Base-by-base conservation (phyloP, 2,329 filamentous ascomycete species). In the Cercospora sp. region DNA sequence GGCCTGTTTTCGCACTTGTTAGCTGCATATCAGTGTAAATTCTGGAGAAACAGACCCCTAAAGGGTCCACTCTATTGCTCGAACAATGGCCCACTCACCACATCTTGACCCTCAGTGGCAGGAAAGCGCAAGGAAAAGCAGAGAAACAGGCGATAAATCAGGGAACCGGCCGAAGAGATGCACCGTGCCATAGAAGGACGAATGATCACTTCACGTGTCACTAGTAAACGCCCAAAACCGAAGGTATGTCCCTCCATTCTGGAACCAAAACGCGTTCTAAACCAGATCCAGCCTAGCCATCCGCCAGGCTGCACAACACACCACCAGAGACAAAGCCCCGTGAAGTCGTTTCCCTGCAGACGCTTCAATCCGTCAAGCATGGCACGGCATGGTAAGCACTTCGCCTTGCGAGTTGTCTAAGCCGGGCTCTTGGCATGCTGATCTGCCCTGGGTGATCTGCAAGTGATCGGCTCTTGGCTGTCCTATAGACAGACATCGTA, bases 391-490 rank as follows among this genome's bases (percentile, higher is more conserved):
- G 36, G 48, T 39, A 39, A 45, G 53, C 53, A 30, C 36, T 57
- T 63, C 61, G 48, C 61, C 48, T 57, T 64, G 20, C 33, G 48
- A 57, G 62, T 20, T 20, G 48, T 65, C 51, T 13, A 31, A 53
- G 55, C 31, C 30, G 28, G 55, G 28, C 23, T 16, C 28, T 59
- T 59, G 55, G 55, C 55, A 33, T 23, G 55, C 28, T 33, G 55
- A 31, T 59, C 55, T 33, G 28, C 28, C 55, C 28, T 18, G 30
- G n/a, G n/a, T 18, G 55, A 59, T 59, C 55, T 20, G 30, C 55
- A 59, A 23, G 31, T 59, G 55, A 63, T 63, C 42, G 26, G n/a
- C 31, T 55, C 61, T 63, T 53, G 61, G 61, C 45, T 39, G 61
- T 6, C 61, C 61, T 42, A 55, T 63, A 55, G 45, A 55, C 42